Percentiles rank a stretch among this genome's conserved stretches.
Conservation (phyloP, 2,329 filamentous ascomycete genomes). For the Rhynchosporium agropyri region DNA sequence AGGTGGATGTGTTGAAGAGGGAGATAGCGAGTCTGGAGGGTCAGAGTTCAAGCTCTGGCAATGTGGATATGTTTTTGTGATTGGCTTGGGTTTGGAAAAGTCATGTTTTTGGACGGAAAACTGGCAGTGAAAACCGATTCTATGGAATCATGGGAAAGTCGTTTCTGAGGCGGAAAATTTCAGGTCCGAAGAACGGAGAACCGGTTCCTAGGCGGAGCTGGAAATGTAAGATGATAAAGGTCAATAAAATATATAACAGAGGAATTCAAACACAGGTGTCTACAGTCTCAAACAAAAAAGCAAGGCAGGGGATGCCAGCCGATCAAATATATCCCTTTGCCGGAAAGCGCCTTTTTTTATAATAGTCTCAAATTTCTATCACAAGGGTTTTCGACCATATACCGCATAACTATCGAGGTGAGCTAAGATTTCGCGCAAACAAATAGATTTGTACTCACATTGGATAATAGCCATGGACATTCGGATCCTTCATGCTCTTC, state of each 20-base stretch:
- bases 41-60: constrained; percentile 23
- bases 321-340: too few species aligned
- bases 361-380: background rate
- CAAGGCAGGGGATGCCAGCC: too few species aligned
- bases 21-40: constrained; percentile 60
- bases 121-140: background rate
- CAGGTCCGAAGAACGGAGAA: too few species aligned
- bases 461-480: constrained; percentile 26
- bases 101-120: background rate
- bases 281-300: too few species aligned
- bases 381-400: constrained; percentile 20
- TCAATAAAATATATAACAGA: too few species aligned
- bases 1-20: constrained; percentile 62
- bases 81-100: background rate
- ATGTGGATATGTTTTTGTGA: constrained; percentile 7
- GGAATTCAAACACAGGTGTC: too few species aligned
- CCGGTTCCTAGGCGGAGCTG: too few species aligned
- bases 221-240: too few species aligned
- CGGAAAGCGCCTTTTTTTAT: background rate
- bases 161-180: too few species aligned
- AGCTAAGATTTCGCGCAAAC: background rate
- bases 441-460: constrained; percentile 21
- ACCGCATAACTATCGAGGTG: constrained; percentile 18
- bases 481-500: constrained; percentile 25
- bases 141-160: too few species aligned